phyloP scores from a whole-genome alignment of 371 early-diverging fungal species.

The Mortierella sp. region DNA sequence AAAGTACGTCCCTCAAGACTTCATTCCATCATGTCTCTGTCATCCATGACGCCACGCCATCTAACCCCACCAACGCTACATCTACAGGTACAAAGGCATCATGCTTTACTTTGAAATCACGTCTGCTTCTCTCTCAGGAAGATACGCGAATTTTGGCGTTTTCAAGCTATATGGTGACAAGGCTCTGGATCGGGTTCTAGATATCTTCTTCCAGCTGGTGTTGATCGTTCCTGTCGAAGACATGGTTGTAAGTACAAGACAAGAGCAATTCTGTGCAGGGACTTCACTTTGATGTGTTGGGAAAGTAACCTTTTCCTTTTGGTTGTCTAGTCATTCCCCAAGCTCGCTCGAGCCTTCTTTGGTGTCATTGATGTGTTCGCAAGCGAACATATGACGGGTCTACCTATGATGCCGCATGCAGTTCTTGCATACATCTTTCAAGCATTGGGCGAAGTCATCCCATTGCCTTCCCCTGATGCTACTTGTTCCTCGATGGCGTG shows the following conservation, averaged over 20 bases:
- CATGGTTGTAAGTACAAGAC: conserved; percentile 67
- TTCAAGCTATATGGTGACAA: conserved; percentile 90
- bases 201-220: conserved; percentile 77
- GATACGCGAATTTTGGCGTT: conserved; percentile 93
- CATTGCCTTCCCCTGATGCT: conserved; percentile 58
- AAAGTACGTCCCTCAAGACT: conserved; percentile 23
- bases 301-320: not conserved
- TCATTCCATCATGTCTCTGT: too few species aligned
- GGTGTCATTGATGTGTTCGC: conserved; percentile 71
- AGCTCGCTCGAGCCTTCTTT: conserved; percentile 70
- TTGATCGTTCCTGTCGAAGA: conserved; percentile 77
- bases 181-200: conserved; percentile 79
- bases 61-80: not conserved
- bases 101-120: conserved; percentile 80
- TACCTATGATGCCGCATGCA: conserved; percentile 64
- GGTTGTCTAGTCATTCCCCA: conserved; percentile 68
- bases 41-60: too few species aligned
- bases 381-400: conserved; percentile 69
- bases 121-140: conserved; percentile 77
- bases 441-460: conserved; percentile 68
- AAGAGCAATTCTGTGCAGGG: not conserved
- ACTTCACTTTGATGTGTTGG: too few species aligned
- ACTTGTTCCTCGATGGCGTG: conserved; percentile 75
- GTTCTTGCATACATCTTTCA: conserved; percentile 71
- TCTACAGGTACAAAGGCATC: conserved; percentile 80